A percentile compares a stretch with the other conserved stretches of the same genome.
These are phyloP conservation scores for Sclerotinia nivalis DNA, from an alignment of 2,329 filamentous ascomycete species.

Conservation along the genomic window DNA sequence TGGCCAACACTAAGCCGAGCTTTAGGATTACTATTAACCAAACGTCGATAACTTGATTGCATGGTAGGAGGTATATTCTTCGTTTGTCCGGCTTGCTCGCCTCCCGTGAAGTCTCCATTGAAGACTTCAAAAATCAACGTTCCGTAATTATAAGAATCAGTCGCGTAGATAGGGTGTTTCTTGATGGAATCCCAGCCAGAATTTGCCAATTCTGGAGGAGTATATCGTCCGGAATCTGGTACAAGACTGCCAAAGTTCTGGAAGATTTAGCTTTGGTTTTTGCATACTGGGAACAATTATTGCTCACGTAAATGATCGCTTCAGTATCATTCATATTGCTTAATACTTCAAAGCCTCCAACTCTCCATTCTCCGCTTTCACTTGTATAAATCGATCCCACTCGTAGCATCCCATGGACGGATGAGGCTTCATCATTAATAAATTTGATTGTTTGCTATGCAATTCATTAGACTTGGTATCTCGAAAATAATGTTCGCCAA, in stretches of 20 bases:
- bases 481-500: not conserved
- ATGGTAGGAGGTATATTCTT: constrained; percentile 84
- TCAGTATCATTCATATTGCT: constrained; percentile 97
- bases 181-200: constrained; percentile 92
- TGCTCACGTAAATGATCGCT: constrained; percentile 76
- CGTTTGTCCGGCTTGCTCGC: constrained; percentile 80
- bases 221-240: constrained; percentile 81
- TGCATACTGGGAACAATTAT: no score
- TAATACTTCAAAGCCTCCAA: constrained; percentile 89
- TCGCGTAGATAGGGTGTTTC: constrained; percentile 73
- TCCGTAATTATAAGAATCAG: constrained; percentile 87
- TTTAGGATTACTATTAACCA: constrained; percentile 88
- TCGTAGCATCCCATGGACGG: constrained; percentile 84
- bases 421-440: constrained; percentile 89
- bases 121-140: constrained; percentile 87
- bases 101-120: constrained; percentile 76
- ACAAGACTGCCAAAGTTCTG: constrained; percentile 84
- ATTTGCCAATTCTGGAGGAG: constrained; percentile 81
- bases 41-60: constrained; percentile 86
- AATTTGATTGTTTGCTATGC: constrained; percentile 85
- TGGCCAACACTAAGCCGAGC: constrained; percentile 78
- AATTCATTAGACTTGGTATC: constrained; percentile 10
- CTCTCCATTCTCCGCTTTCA: constrained; percentile 96
- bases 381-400: constrained; percentile 88
- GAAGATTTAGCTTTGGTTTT: constrained; percentile 16